Evolutionary conservation across 345 rosid genomes (phyloP).

Genomic region (Hibiscus tridactylites): DNA sequence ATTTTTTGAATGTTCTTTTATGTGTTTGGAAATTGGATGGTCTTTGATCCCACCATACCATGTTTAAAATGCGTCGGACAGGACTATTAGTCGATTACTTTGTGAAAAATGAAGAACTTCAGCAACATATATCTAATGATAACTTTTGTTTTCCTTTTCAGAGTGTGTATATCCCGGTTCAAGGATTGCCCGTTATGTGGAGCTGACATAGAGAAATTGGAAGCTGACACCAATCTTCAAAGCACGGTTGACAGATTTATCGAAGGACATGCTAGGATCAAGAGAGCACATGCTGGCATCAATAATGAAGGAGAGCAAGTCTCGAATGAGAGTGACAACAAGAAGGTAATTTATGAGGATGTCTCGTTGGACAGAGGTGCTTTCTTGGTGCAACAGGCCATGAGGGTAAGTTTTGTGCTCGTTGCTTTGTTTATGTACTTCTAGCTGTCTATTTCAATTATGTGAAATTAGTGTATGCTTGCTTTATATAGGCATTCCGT

Average conservation of each 20-base stretch:
- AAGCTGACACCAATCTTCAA: constrained; percentile 70
- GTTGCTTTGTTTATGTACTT: background rate
- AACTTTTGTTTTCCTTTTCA: background rate
- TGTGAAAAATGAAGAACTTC: background rate
- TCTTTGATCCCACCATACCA: background rate
- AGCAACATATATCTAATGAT: background rate
- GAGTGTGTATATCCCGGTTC: constrained; percentile 67
- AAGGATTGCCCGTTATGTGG: constrained; percentile 95
- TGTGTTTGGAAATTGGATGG: background rate
- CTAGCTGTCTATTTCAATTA: background rate
- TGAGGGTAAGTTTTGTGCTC: constrained; percentile 61
- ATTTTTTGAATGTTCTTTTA: background rate
- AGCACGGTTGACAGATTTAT: constrained; percentile 76
- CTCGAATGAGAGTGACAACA: constrained; percentile 28
- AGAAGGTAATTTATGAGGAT: constrained; percentile 78
- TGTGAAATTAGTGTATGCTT: constrained; percentile 10
- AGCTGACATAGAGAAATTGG: constrained; percentile 78
- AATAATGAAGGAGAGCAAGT: constrained; percentile 38
- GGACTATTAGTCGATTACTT: background rate
- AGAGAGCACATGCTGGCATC: constrained; percentile 48
- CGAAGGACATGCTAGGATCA: constrained; percentile 94
- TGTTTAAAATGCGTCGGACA: background rate
- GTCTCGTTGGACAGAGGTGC: constrained; percentile 95
- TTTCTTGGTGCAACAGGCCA: constrained; percentile 94
- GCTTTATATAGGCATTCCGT: constrained; percentile 58